A percentile compares a stretch with the other conserved stretches of the same genome.
Evolutionary conservation across 208 protist species (phyloP).

Genomic region (Leishmania martiniquensis): DNA sequence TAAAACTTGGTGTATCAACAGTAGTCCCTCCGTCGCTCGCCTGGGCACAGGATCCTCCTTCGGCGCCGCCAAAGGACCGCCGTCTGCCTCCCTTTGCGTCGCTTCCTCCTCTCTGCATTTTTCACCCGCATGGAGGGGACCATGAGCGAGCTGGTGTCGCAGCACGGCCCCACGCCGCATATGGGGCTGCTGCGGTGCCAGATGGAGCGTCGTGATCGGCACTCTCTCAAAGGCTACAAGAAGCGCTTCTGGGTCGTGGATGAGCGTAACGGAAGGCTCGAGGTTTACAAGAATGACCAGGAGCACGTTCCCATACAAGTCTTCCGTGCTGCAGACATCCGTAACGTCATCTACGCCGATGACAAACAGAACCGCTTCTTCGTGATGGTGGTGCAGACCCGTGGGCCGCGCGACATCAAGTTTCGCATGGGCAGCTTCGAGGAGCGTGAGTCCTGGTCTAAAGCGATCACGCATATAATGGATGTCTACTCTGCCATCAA

Average conservation of each 20-base stretch:
- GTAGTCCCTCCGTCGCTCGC: not conserved
- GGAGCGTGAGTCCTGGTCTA: slow-evolving; percentile 73
- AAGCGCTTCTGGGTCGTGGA: slow-evolving; percentile 88
- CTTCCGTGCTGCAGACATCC: slow-evolving; percentile 58
- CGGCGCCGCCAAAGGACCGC: not conserved
- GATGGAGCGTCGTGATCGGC: slow-evolving; percentile 48
- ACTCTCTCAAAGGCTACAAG: slow-evolving; percentile 59
- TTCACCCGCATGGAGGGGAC: slow-evolving; percentile 16
- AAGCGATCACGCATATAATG: slow-evolving; percentile 74
- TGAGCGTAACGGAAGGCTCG: slow-evolving; percentile 45
- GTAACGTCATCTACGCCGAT: slow-evolving; percentile 69
- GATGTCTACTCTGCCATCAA: slow-evolving; percentile 65
- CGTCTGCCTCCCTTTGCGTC: not conserved
- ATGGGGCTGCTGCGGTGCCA: slow-evolving; percentile 81
- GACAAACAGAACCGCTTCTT: slow-evolving; percentile 86
- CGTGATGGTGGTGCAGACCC: slow-evolving; percentile 67
- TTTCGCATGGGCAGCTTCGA: slow-evolving; percentile 72
- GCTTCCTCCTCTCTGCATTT: not conserved
- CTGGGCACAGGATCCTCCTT: not conserved
- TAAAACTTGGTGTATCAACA: too few species aligned
- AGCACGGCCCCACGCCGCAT: slow-evolving; percentile 24
- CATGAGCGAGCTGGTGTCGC: slow-evolving; percentile 23
- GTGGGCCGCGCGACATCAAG: slow-evolving; percentile 44
- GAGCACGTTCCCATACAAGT: slow-evolving; percentile 51
- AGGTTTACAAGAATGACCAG: slow-evolving; percentile 91